Conservation (phyloP, 805 yeast species). For the Metschnikowia peoriensis region DNA sequence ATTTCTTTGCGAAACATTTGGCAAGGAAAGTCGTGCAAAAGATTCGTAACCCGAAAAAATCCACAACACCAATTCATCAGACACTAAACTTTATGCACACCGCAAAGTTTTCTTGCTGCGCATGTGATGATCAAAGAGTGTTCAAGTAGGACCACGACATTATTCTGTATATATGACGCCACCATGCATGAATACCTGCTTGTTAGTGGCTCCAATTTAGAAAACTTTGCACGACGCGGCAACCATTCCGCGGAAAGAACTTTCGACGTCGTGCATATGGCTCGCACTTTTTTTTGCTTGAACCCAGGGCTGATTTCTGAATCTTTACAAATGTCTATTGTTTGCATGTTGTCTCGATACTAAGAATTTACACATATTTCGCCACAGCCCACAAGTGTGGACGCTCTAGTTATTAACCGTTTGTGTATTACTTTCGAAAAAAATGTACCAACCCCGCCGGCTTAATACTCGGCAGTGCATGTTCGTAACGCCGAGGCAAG, state of each 20-base stretch:
- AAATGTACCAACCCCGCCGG: not conserved
- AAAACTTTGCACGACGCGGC: not conserved
- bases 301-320: not conserved
- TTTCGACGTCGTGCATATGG: not conserved
- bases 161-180: not conserved
- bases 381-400: too few relatives aligned
- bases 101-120: not conserved
- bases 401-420: too few relatives aligned
- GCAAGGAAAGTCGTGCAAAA: not conserved
- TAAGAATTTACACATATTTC: too few relatives aligned
- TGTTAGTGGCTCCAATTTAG: not conserved
- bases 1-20: not conserved
- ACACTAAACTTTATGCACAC: not conserved
- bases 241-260: not conserved
- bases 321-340: too few relatives aligned
- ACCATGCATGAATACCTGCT: not conserved
- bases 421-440: not conserved
- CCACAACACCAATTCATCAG: not conserved
- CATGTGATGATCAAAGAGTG: not conserved
- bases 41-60: not conserved
- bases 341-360: too few relatives aligned
- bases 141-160: slow-evolving; percentile 5
- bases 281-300: not conserved
- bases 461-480: not conserved
- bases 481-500: not conserved